Evolutionary conservation across 2,329 filamentous ascomycete species (phyloP), one percentile per base, ranked within the genome.

Genomic region (Cytospora piceae): DNA sequence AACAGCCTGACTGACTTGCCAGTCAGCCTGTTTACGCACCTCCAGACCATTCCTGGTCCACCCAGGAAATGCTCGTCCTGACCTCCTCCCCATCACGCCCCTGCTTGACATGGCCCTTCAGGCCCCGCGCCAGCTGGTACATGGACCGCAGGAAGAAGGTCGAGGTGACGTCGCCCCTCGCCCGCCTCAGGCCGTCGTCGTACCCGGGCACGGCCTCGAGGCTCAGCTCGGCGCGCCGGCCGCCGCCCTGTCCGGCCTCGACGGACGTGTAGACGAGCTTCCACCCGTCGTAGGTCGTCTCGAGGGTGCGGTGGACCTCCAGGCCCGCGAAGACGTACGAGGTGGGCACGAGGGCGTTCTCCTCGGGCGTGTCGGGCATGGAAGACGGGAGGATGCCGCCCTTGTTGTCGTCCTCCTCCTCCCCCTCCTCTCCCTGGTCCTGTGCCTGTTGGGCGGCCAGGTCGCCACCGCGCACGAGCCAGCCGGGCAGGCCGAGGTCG

Each of bases 231-330:
- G 82, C 79, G n/a, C 82, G 78, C 15, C 80, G 80, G 7, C 83
- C 83, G 58, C 81, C 82, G 65, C 82, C 80, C 59, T 78, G 77
- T 0, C 83, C 84, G 6, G 78, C 82, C 67, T 86, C 81, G 67
- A 86, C 78, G 70, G 78, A 81, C 24, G 78, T 83, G 77, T 86
- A 86, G 9, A 76, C 78, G 11, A 87, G 74, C 14, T 72, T 80
- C 73, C 82, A 80, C 53, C 77, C 78, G 8, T 75, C 68, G 72
- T 80, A 82, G 2, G 77, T 72, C 49, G 80, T 74, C 12, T 80
- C 75, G 56, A 82, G 73, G 29, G 76, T 74, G 65, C 82, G 82
- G 55, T 81, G 83, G 49, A 87, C 76, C 70, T 87, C 84, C 1
- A 85, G 76, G 9, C 84, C 83, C 57, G 78, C 77, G 72, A 86